These are phyloP conservation scores for Cyberlindnera euphorbiae DNA, from an alignment of 805 yeast genomes.

Conservation along the genomic window DNA sequence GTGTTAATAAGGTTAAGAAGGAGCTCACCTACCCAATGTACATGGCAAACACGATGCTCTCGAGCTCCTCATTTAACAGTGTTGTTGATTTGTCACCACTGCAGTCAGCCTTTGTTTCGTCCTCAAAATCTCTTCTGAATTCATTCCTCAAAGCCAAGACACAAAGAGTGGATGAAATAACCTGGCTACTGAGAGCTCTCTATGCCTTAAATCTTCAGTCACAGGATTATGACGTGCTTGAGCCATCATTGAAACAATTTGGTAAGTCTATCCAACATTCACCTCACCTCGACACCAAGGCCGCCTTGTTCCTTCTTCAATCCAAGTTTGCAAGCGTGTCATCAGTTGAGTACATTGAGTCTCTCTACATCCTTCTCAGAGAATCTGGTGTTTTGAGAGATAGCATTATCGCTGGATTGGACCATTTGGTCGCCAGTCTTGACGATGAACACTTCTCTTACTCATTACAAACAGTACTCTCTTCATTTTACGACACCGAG, in stretches of 20 bases:
- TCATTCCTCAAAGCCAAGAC: neutral
- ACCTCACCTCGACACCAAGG: conserved; percentile 15
- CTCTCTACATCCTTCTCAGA: conserved; percentile 33
- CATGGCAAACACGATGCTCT: conserved; percentile 16
- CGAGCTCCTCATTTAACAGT: neutral
- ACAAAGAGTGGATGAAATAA: neutral
- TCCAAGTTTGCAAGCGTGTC: conserved; percentile 18
- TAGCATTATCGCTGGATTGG: conserved; percentile 21
- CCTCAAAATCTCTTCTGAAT: conserved; percentile 9
- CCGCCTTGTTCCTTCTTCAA: conserved; percentile 27
- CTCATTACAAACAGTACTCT: conserved; percentile 18
- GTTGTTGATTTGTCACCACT: conserved; percentile 1
- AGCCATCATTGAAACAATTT: conserved; percentile 8
- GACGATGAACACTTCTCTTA: conserved; percentile 5
- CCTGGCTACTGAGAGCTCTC: conserved; percentile 32
- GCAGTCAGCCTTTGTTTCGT: conserved; percentile 7
- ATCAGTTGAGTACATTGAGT: conserved; percentile 26
- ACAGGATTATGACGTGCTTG: conserved; percentile 9
- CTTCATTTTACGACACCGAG: conserved; percentile 18
- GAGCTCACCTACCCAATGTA: conserved; percentile 9
- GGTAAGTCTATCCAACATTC: conserved; percentile 12
- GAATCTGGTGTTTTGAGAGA: conserved; percentile 16
- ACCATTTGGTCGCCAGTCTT: conserved; percentile 9
- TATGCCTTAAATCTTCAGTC: conserved; percentile 16
- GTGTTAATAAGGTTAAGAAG: conserved; percentile 9